These are phyloP conservation scores for Dryas octopetala DNA, from an alignment of 306 rosid species.

Conservation along the genomic window DNA sequence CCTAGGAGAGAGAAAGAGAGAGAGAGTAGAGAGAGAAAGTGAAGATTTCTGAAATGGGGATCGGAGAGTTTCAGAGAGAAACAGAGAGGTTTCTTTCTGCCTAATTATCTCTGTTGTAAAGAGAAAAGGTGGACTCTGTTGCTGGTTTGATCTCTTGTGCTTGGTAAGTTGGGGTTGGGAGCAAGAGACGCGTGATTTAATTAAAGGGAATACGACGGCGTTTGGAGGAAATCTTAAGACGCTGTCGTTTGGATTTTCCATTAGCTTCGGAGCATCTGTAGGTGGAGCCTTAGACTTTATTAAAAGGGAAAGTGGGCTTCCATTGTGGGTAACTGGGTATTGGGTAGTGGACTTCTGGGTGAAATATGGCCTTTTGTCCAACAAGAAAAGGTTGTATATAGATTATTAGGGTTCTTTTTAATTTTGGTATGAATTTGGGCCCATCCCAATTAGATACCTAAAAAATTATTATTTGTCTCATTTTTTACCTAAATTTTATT, in stretches of 20 bases:
- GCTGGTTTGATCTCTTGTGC: not conserved
- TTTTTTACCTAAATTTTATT: no score
- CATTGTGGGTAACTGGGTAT: not conserved
- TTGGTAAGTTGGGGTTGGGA: no score
- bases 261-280: not conserved
- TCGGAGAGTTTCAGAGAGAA: not conserved
- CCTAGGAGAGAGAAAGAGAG: not conserved
- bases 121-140: not conserved
- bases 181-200: not conserved
- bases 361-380: not conserved
- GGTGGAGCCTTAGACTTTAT: no score
- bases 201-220: not conserved
- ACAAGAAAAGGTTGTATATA: not conserved
- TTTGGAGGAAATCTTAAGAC: not conserved
- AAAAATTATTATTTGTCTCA: no score
- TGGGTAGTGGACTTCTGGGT: not conserved
- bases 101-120: not conserved
- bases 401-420: no score
- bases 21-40: not conserved
- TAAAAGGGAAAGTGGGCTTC: not conserved
- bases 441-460: no score
- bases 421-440: no score
- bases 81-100: not conserved
- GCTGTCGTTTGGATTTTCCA: constrained; percentile 10
- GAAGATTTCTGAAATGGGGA: no score